phyloP scores from a whole-genome alignment of 139 green algal species.

The Limnomonas spitsbergensis region DNA sequence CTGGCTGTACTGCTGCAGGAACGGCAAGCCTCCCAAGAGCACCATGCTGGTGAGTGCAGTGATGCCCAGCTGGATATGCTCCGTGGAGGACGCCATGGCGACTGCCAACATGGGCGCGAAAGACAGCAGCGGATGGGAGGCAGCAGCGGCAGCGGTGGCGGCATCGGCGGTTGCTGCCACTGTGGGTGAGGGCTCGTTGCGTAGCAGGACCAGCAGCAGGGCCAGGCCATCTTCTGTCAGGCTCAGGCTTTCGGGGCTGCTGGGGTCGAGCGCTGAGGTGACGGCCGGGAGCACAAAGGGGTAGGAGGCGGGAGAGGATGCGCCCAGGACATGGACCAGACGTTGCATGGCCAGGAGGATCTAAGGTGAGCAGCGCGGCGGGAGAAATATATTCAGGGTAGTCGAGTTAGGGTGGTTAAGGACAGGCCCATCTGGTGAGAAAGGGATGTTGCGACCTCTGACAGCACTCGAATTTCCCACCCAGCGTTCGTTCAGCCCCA shows the following conservation, averaged over 20 bases:
- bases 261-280: constrained; percentile 59
- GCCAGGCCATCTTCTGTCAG: constrained; percentile 77
- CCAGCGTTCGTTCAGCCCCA: too few relatives aligned
- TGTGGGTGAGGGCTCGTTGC: constrained; percentile 56
- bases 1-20: constrained; percentile 62
- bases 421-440: too few relatives aligned
- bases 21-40: constrained; percentile 55
- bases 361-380: constrained; percentile 38
- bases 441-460: too few relatives aligned
- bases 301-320: constrained; percentile 48
- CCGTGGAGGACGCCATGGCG: constrained; percentile 62
- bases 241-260: constrained; percentile 61
- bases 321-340: constrained; percentile 71
- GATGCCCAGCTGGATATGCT: constrained; percentile 21
- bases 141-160: background rate
- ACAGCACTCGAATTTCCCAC: too few relatives aligned
- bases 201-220: constrained; percentile 83
- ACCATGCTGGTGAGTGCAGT: constrained; percentile 34
- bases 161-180: background rate
- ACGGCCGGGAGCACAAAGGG: constrained; percentile 71
- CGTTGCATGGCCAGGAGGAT: constrained; percentile 70
- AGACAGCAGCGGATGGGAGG: background rate
- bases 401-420: too few relatives aligned
- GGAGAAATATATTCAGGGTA: too few relatives aligned
- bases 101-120: constrained; percentile 45